phyloP scores from a whole-genome alignment of 305 asterid species.

The Solanum hybrid region DNA sequence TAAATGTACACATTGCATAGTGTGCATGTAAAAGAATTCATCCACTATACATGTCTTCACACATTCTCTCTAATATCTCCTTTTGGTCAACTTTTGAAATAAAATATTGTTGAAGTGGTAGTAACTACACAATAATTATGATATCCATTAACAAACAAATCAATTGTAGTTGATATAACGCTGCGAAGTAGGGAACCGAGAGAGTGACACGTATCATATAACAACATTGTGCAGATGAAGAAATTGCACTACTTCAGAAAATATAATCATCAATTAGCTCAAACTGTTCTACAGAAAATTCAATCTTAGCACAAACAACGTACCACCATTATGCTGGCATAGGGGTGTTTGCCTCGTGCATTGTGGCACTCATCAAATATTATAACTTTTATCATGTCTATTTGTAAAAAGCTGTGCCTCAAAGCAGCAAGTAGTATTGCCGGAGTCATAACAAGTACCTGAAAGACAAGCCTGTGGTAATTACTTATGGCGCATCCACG shows the following conservation, averaged over 20 bases:
- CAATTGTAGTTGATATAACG: not conserved
- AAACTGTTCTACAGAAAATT: not conserved
- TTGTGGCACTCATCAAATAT: slow-evolving; percentile 88
- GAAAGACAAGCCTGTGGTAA: slow-evolving; percentile 31
- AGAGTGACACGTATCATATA: not conserved
- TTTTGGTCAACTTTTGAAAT: not conserved
- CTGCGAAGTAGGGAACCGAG: not conserved
- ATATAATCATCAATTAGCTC: not conserved
- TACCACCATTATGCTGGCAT: slow-evolving; percentile 80
- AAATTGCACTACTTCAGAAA: not conserved
- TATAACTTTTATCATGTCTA: slow-evolving; percentile 59
- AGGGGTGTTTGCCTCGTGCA: slow-evolving; percentile 63
- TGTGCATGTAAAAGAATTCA: not conserved
- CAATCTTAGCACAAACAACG: not conserved
- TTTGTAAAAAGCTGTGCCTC: slow-evolving; percentile 48
- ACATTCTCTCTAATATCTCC: not conserved
- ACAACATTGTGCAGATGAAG: not conserved
- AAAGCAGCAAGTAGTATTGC: slow-evolving; percentile 64
- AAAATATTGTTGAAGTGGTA: not conserved
- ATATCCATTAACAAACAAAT: not conserved
- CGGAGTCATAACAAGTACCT: slow-evolving; percentile 97
- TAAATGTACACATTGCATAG: not conserved
- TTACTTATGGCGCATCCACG: not conserved
- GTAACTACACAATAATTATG: not conserved
- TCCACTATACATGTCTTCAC: not conserved